phyloP scores from a whole-genome alignment of 192 early-diverging fungal species.

The Entophlyctis helioformis region DNA sequence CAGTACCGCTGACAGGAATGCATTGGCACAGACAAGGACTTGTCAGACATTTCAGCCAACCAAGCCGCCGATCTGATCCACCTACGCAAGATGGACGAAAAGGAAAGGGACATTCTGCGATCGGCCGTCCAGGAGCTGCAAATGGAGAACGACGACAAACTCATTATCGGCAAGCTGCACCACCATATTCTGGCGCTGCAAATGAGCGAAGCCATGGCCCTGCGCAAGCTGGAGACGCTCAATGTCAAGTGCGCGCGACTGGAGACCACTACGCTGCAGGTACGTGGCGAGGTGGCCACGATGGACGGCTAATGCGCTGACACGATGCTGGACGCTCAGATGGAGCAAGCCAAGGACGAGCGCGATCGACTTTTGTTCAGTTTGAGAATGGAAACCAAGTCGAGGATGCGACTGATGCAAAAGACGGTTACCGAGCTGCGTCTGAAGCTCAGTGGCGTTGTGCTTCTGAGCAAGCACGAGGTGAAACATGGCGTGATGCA shows the following conservation, averaged over 20 bases:
- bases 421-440: slow-evolving; percentile 22
- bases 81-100: slow-evolving; percentile 18
- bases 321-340: slow-evolving; percentile 1
- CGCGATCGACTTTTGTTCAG: slow-evolving; percentile 28
- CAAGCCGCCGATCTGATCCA: slow-evolving; percentile 36
- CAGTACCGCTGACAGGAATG: too few relatives aligned
- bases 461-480: slow-evolving; percentile 25
- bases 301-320: not conserved
- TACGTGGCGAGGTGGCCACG: slow-evolving; percentile 3
- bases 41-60: slow-evolving; percentile 19
- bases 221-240: slow-evolving; percentile 16
- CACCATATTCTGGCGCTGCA: slow-evolving; percentile 40
- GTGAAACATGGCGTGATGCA: too few relatives aligned
- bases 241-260: slow-evolving; percentile 17
- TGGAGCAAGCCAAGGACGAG: slow-evolving; percentile 25
- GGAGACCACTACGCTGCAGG: slow-evolving; percentile 25
- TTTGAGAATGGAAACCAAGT: slow-evolving; percentile 21
- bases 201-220: slow-evolving; percentile 22
- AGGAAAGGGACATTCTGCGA: slow-evolving; percentile 31
- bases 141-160: slow-evolving; percentile 41
- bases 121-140: slow-evolving; percentile 36
- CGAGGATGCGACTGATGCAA: slow-evolving; percentile 18
- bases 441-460: slow-evolving; percentile 17
- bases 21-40: slow-evolving; percentile 18
- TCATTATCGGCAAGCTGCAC: slow-evolving; percentile 44